Conservation (phyloP, 768 basidiomycete species). For the Obba rivulosa region DNA sequence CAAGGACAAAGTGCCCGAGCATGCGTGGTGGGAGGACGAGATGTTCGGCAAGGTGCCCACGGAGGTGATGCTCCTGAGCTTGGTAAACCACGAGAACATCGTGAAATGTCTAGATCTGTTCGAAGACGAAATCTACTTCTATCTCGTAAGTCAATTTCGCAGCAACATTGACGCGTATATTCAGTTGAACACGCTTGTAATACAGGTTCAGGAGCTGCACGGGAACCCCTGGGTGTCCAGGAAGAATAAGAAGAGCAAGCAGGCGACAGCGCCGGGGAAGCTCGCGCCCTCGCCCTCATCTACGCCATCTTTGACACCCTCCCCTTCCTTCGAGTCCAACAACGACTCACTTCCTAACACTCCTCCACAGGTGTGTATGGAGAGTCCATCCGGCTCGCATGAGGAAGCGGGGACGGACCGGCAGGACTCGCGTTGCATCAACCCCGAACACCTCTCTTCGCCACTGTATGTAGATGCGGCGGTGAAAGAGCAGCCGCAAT, state of each 20-base stretch:
- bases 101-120: constrained; percentile 81
- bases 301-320: constrained; percentile 54
- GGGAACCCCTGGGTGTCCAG: constrained; percentile 79
- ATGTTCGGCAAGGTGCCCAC: constrained; percentile 63
- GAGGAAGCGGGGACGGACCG: neutral
- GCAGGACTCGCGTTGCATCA: neutral
- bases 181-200: constrained; percentile 5
- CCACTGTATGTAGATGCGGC: neutral
- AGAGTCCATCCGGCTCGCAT: neutral
- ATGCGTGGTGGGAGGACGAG: constrained; percentile 62
- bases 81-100: constrained; percentile 74
- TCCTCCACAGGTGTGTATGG: constrained; percentile 23
- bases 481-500: neutral
- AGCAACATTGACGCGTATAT: neutral
- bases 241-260: constrained; percentile 28
- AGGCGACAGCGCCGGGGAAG: constrained; percentile 22
- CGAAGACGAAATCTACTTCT: constrained; percentile 81
- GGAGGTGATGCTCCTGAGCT: constrained; percentile 73
- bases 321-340: constrained; percentile 43
- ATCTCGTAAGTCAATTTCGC: constrained; percentile 55
- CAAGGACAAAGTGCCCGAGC: constrained; percentile 59
- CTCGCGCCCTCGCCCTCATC: constrained; percentile 41
- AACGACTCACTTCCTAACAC: constrained; percentile 38
- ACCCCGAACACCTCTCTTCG: neutral
- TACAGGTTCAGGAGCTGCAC: constrained; percentile 86